These are phyloP conservation scores for Hirschfeldia incana DNA, from an alignment of 345 rosid species.

Conservation along the genomic window DNA sequence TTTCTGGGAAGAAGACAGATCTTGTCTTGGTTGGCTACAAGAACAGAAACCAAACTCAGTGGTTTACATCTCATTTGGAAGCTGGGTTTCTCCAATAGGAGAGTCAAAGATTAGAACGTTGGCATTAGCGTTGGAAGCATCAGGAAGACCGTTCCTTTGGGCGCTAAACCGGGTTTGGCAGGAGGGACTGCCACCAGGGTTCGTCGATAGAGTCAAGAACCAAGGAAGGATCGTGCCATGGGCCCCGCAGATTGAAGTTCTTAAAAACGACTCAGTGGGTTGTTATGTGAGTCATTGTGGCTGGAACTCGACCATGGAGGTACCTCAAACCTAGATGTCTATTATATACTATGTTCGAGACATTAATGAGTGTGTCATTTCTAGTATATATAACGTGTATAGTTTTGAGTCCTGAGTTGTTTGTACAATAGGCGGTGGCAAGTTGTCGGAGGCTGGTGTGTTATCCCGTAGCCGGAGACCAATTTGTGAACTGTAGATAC, in stretches of 20 bases:
- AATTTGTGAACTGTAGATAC: constrained; percentile 65
- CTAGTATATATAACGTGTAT: not conserved
- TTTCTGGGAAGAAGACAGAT: constrained; percentile 64
- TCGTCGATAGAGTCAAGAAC: constrained; percentile 41
- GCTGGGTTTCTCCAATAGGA: constrained; percentile 83
- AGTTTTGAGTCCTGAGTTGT: not conserved
- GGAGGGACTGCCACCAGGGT: constrained; percentile 58
- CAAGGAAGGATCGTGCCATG: constrained; percentile 63
- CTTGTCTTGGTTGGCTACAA: constrained; percentile 68
- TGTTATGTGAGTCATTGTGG: constrained; percentile 80
- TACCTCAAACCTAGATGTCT: not conserved
- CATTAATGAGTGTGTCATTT: too few species aligned
- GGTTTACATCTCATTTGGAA: constrained; percentile 72
- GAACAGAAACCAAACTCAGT: constrained; percentile 53
- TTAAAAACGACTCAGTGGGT: constrained; percentile 53
- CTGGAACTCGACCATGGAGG: constrained; percentile 87
- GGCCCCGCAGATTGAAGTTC: constrained; percentile 70
- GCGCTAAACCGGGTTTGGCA: constrained; percentile 56
- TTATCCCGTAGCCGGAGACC: constrained; percentile 81
- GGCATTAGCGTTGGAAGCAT: constrained; percentile 55
- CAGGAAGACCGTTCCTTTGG: constrained; percentile 64
- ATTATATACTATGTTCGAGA: too few species aligned
- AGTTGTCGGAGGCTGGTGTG: constrained; percentile 51
- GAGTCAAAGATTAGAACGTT: constrained; percentile 51
- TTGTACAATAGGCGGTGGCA: constrained; percentile 31